Evolutionary conservation across 2,329 filamentous ascomycete species (phyloP).

Genomic region (Fusarium sp.): DNA sequence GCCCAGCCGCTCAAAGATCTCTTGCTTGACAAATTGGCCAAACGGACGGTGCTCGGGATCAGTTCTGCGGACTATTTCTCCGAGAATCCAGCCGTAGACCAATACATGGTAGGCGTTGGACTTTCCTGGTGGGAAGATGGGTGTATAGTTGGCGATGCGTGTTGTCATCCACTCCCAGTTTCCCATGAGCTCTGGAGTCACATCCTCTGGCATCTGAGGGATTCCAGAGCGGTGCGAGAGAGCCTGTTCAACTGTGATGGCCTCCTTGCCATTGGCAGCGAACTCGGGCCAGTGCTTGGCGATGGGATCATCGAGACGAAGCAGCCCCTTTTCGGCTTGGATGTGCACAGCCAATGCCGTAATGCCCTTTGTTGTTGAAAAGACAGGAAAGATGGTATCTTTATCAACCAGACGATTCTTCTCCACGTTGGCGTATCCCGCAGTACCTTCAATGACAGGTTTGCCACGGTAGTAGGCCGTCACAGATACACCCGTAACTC

Average conservation of each 20-base stretch:
- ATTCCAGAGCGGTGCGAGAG: constrained; percentile 19
- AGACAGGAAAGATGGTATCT: background rate
- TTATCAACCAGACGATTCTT: background rate
- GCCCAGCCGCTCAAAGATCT: constrained; percentile 10
- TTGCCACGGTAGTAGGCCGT: constrained; percentile 5
- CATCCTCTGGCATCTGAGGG: constrained; percentile 17
- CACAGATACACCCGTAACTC: background rate
- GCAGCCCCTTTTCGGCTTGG: constrained; percentile 1
- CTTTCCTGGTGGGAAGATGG: constrained; percentile 13
- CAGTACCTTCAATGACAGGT: background rate
- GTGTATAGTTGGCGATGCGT: background rate
- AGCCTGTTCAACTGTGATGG: constrained; percentile 6
- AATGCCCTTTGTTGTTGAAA: constrained; percentile 9
- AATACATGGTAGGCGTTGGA: constrained; percentile 22
- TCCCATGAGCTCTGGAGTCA: constrained; percentile 13
- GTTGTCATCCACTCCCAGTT: constrained; percentile 21
- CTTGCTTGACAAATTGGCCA: constrained; percentile 5
- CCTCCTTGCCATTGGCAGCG: constrained; percentile 11
- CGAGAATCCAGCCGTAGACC: constrained; percentile 15
- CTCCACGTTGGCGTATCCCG: background rate
- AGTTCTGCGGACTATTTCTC: constrained; percentile 13
- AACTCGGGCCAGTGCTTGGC: constrained; percentile 19
- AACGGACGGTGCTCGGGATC: constrained; percentile 11
- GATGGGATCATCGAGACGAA: background rate
- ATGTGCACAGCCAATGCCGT: constrained; percentile 10